These are phyloP conservation scores for Cryptococcus floricola DNA, from an alignment of 1,284 basidiomycete genomes.

Conservation along the genomic window DNA sequence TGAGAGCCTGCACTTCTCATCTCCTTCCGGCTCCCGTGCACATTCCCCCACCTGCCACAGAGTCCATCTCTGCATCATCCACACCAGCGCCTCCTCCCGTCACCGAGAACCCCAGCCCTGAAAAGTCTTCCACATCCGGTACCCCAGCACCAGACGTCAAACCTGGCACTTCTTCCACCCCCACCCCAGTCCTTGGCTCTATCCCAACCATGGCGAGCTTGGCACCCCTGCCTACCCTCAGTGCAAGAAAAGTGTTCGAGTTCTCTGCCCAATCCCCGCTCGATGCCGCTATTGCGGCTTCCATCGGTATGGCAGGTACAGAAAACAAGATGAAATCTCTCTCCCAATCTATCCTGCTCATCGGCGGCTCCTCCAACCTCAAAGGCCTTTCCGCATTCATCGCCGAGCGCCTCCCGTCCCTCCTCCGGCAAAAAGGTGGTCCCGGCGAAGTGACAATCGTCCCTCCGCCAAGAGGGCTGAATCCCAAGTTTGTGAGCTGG, in stretches of 20 bases:
- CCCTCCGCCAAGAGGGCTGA: constrained; percentile 86
- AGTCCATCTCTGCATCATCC: not conserved
- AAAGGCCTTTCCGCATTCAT: constrained; percentile 43
- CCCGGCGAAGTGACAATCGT: constrained; percentile 84
- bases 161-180: not conserved
- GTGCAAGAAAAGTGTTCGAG: constrained; percentile 42
- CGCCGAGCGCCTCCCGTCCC: constrained; percentile 47
- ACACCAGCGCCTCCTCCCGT: not conserved
- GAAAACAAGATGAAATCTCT: constrained; percentile 90
- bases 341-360: constrained; percentile 79
- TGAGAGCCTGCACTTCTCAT: constrained; percentile 80
- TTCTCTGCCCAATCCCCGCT: constrained; percentile 89
- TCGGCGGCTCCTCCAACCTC: constrained; percentile 68
- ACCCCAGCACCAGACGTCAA: not conserved
- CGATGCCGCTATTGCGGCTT: constrained; percentile 91
- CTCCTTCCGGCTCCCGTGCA: constrained; percentile 53
- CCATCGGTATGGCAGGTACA: constrained; percentile 73
- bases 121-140: not conserved
- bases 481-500: constrained; percentile 85
- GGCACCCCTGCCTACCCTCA: constrained; percentile 1
- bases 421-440: constrained; percentile 79
- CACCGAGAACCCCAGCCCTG: not conserved
- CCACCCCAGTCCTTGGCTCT: not conserved
- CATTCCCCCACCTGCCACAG: constrained; percentile 1
- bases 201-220: constrained; percentile 1